Evolutionary conservation across 1,139 yeast species (phyloP), one percentile per base, ranked within the genome.

Genomic region (Blastobotrys arbuscula): DNA sequence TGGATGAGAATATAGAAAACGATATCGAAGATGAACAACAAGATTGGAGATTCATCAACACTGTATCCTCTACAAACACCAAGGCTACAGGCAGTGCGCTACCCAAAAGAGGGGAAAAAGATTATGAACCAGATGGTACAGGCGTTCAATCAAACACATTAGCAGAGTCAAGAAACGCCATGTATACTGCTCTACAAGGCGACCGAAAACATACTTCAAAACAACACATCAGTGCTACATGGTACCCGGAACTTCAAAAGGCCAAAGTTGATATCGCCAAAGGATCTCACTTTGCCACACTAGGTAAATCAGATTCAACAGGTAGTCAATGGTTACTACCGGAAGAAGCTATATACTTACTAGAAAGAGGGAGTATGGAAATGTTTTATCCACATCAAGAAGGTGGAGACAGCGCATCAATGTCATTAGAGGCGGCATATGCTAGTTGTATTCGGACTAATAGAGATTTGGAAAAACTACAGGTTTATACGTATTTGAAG

Each of bases 81-180:
- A 15, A 5, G 7, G 6, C 28, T 13, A n/a, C 35, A 19, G 38
- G 46, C 4, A 44, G 42, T 16, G 12, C 47, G 28, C 55, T 78
- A n/a, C 84, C 84, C 1, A 78, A 76, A 54, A 69, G 92, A 53
- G 96, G 96, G 2, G 92, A 81, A 52, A 90, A 90, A 64, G 96
- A 87, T 55, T 84, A 82, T 57, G 95, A 81, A 53, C 96, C 95
- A 0, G 92, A 84, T 64, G 88, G 90, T 0, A 82, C 94, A 0
- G 61, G 65, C 2, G 70, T 76, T 21, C 97, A 90, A 64, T 62
- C 61, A 2, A 59, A 66, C 5, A 70, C 74, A 18, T 69, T 90
- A 5, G 68, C 69, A 9, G 74, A 73, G 33, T 81, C 94, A 9
- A 71, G 85, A 47, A 66, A 76, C 21, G 80, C 85, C 26, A 89